Conservation (phyloP, 352 stramenopile species). For the Phytophthora pinifolia region DNA sequence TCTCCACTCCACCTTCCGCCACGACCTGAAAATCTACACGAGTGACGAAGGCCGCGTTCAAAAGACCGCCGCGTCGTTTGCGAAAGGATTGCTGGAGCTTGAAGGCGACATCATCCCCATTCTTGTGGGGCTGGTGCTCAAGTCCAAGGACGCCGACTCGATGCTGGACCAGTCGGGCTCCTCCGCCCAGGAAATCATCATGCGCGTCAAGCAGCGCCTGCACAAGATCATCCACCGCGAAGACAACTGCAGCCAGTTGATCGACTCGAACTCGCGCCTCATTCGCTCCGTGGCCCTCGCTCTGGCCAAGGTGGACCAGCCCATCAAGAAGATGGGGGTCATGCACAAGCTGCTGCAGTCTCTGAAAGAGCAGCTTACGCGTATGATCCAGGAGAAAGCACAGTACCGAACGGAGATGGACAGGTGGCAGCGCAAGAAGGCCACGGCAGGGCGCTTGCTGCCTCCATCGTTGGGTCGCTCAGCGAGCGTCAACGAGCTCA, state of each 20-base stretch:
- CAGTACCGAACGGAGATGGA: constrained; percentile 53
- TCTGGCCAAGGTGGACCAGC: constrained; percentile 85
- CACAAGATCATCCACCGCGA: constrained; percentile 86
- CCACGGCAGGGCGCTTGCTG: constrained; percentile 26
- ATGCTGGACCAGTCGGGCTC: constrained; percentile 99
- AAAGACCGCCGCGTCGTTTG: constrained; percentile 99
- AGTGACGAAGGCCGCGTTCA: constrained; percentile 99
- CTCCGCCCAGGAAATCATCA: constrained; percentile 91
- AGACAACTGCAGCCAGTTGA: constrained; percentile 76
- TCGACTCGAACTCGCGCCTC: constrained; percentile 75
- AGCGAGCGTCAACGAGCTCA: constrained; percentile 66
- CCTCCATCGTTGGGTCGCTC: constrained; percentile 55
- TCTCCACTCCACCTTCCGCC: constrained; percentile 98
- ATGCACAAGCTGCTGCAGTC: constrained; percentile 92
- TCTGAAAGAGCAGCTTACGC: constrained; percentile 92
- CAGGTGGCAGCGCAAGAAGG: constrained; percentile 52
- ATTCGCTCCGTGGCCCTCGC: constrained; percentile 83
- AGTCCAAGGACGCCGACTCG: constrained; percentile 90
- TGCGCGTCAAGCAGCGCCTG: constrained; percentile 87
- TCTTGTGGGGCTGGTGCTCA: constrained; percentile 93
- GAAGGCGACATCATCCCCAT: constrained; percentile 99
- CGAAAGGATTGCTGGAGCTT: constrained; percentile 98
- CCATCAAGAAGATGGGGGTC: constrained; percentile 93
- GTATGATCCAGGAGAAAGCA: constrained; percentile 78
- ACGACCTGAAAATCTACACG: constrained; percentile 99